Evolutionary conservation across 352 stramenopile species (phyloP).

Genomic region (Pythium insidiosum): DNA sequence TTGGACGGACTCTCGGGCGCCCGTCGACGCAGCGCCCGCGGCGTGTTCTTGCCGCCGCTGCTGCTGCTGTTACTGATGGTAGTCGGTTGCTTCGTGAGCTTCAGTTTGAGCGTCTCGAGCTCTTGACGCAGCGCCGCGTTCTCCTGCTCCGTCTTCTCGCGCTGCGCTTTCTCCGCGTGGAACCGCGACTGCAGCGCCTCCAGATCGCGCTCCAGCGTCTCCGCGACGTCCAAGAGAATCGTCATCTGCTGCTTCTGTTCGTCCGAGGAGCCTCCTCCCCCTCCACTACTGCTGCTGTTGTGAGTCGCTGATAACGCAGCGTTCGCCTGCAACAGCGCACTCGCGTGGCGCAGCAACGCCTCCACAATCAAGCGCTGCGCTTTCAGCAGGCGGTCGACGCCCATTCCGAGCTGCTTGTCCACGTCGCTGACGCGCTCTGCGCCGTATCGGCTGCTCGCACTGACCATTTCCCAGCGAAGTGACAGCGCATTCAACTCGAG

Average conservation of each 20-base stretch:
- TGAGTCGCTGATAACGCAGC: too few species aligned
- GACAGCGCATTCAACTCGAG: too few species aligned
- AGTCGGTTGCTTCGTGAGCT: too few species aligned
- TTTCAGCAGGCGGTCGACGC: slow-evolving; percentile 25
- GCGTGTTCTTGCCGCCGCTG: too few species aligned
- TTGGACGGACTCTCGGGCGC: neutral
- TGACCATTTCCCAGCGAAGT: slow-evolving; percentile 41
- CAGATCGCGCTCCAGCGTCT: slow-evolving; percentile 51
- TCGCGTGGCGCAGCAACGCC: slow-evolving; percentile 22
- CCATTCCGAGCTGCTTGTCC: slow-evolving; percentile 23
- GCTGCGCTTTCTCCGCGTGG: slow-evolving; percentile 35
- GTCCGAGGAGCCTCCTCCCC: slow-evolving; percentile 8
- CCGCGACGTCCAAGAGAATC: slow-evolving; percentile 52
- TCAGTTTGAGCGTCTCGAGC: slow-evolving; percentile 9
- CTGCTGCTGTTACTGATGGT: too few species aligned
- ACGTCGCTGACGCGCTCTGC: slow-evolving; percentile 24
- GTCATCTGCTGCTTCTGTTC: slow-evolving; percentile 41
- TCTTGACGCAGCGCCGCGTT: slow-evolving; percentile 28
- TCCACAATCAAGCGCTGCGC: slow-evolving; percentile 47
- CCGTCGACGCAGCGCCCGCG: neutral
- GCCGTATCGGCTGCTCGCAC: slow-evolving; percentile 40
- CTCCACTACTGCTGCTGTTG: slow-evolving; percentile 8
- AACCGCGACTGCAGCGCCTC: slow-evolving; percentile 32
- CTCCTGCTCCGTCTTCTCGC: slow-evolving; percentile 36
- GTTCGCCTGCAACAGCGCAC: slow-evolving; percentile 6